Percentiles rank a stretch among this genome's conserved stretches.
These are phyloP conservation scores for Sicyos edulis DNA, from an alignment of 306 rosid genomes.

Conservation along the genomic window DNA sequence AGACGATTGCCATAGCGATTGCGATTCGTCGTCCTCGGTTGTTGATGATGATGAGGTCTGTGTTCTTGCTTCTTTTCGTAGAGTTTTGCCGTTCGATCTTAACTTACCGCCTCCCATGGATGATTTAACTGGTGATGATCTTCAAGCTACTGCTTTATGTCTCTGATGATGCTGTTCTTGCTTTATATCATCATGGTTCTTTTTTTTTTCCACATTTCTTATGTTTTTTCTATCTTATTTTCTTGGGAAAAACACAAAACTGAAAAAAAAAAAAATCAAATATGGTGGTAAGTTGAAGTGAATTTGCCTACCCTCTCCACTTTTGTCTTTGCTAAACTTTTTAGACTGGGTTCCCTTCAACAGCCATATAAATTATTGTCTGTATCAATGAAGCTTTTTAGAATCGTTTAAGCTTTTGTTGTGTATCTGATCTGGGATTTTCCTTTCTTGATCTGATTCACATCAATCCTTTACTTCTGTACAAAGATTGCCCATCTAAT, in stretches of 20 bases:
- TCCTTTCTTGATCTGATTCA: constrained; percentile 33
- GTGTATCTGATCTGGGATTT: constrained; percentile 31
- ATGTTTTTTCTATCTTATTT: constrained; percentile 28
- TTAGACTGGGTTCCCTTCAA: constrained; percentile 17
- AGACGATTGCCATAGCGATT: constrained; percentile 77
- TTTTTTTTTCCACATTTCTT: constrained; percentile 20
- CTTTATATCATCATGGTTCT: constrained; percentile 20
- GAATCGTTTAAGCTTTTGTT: constrained; percentile 33
- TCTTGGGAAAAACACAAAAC: constrained; percentile 33
- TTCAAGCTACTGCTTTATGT: constrained; percentile 57
- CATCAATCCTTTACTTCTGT: constrained; percentile 19
- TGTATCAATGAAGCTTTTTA: constrained; percentile 34
- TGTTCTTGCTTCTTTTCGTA: constrained; percentile 53
- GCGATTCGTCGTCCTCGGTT: constrained; percentile 80
- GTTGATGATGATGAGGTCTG: constrained; percentile 67
- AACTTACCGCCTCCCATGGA: constrained; percentile 59
- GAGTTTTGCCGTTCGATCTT: constrained; percentile 59
- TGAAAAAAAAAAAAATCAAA: constrained; percentile 16
- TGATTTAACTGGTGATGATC: constrained; percentile 35
- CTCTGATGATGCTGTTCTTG: constrained; percentile 33
- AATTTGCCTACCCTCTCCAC: constrained; percentile 2
- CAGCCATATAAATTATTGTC: constrained; percentile 21
- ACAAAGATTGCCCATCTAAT: constrained; percentile 19
- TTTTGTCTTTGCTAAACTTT: constrained; percentile 5
- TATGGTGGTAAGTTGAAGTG: constrained; percentile 32